Evolutionary conservation across 2,329 filamentous ascomycete genomes (phyloP), one percentile per base, ranked within the genome.

Genomic region (Colletotrichum ledebouriae): DNA sequence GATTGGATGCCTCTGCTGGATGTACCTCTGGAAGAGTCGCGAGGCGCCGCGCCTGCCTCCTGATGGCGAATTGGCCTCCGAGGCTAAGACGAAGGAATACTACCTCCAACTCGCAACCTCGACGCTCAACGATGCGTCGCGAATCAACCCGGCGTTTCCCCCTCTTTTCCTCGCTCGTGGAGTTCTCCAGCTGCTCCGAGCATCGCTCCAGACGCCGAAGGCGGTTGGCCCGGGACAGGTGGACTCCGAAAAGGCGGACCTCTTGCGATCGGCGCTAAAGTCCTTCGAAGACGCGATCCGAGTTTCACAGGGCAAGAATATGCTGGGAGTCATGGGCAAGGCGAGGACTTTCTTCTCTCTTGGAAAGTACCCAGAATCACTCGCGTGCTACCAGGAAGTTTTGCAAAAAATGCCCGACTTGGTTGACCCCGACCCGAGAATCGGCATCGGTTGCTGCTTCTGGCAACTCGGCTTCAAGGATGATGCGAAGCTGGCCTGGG

Each of bases 381-480:
- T 98, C 59, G 87, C 92, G 69, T 85, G 88, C 25, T 99, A 98
- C 77, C 96, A 99, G 80, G 92, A 93, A 68, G 94, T 94, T 15
- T 83, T 99, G 58, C 86, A 90, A 73, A 94, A 92, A 79, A 94
- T 94, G 83, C 96, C 96, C 2, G 90, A 93, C 72, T 85, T 98
- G 75, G 89, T 92, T 47, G 96, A 99, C 75, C 96, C 96, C 0
- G 96, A 99, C 78, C 97, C 96, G 73, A 89, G 97, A 73, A 95
- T 99, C 73, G 96, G 96, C 63, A 95, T 99, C 75, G 96, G 96
- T 52, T 96, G 94, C 79, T 99, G 96, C 83, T 91, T 98, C 78
- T 99, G 97, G 96, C 93, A 97, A 78, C 85, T 99, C 33, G 94
- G 94, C 11, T 94, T 93, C 83, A 98, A 97, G 78, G 93, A 97